Evolutionary conservation across 371 early-diverging fungal species (phyloP), one percentile per base, ranked within the genome.

Genomic region (Capillidium rhysosporum): DNA sequence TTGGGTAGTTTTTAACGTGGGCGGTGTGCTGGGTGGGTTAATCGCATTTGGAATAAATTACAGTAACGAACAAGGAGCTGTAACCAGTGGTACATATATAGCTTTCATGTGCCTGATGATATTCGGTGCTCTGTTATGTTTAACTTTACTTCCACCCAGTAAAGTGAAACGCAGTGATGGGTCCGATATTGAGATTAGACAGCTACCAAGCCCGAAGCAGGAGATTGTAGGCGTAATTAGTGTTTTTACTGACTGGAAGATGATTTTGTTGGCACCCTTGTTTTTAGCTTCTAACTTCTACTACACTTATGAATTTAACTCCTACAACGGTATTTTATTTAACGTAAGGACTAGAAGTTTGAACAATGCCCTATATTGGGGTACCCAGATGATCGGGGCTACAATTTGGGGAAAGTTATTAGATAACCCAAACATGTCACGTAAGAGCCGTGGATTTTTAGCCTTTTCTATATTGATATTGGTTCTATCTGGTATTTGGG

Each of bases 1-100:
- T 57, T 84, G 86, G 86, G 64, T 72, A 4, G 70, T 82, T 45
- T 85, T 86, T 67, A 86, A 86, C 59, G 21, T 62, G 34, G 86
- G 86, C 59, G 86, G 70, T 26, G 70, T 79, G 46, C 58, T 86
- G 20, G 87, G 89, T 40, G 76, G 77, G 43, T 58, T 83, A 7
- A 75, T 86, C 47, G 73, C 80, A 5, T 67, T 85, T 45, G 72
- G 60, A 38, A 57, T 79, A 54, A 79, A 49, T 73, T 84, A 54
- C 40, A 62, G 63, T 28, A 55, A 40, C 0, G 46, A 56, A 4
- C 61, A 56, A 5, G 61, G 63, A 12, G 68, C 72, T 40, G 71
- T 80, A 9, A 66, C 70, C 1, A 69, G 71, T 39, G 69, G 68
- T 41, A 70, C 79, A 43, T 79, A 82, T 70, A 71, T 71, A 34